A percentile compares a stretch with the other conserved stretches of the same genome.
Evolutionary conservation across 2,329 filamentous ascomycete species (phyloP).

Genomic region (Pseudopyrenochaeta lycopersici): DNA sequence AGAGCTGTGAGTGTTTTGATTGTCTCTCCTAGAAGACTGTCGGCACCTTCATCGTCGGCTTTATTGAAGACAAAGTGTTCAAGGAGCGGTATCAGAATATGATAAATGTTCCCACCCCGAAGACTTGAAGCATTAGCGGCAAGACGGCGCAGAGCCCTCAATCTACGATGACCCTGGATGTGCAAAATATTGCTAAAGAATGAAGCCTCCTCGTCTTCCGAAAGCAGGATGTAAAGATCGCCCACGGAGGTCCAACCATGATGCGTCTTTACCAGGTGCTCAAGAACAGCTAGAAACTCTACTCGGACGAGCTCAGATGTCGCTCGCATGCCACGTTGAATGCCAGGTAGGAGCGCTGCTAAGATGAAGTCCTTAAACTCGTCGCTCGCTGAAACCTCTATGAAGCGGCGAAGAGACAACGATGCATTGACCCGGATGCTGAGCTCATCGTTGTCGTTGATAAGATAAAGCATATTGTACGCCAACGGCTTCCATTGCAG

Average conservation of each 20-base stretch:
- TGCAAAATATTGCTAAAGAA: slow-evolving; percentile 95
- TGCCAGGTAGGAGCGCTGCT: slow-evolving; percentile 73
- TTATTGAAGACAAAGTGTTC: slow-evolving; percentile 94
- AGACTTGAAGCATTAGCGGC: slow-evolving; percentile 75
- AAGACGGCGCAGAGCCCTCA: slow-evolving; percentile 82
- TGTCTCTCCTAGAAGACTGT: slow-evolving; percentile 86
- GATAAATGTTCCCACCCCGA: slow-evolving; percentile 78
- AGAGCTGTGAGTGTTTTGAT: slow-evolving; percentile 81
- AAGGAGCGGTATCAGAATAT: slow-evolving; percentile 88
- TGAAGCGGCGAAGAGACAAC: slow-evolving; percentile 79
- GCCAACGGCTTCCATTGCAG: slow-evolving; percentile 88
- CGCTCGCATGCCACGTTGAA: slow-evolving; percentile 80
- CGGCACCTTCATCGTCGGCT: slow-evolving; percentile 77
- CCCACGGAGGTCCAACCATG: slow-evolving; percentile 74
- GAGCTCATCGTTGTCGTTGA: slow-evolving; percentile 86
- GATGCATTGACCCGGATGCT: slow-evolving; percentile 86
- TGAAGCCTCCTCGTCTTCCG: slow-evolving; percentile 77
- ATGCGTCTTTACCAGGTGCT: slow-evolving; percentile 77
- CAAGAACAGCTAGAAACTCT: slow-evolving; percentile 83
- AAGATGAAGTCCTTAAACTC: slow-evolving; percentile 69
- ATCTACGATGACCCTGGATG: slow-evolving; percentile 84
- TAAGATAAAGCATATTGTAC: slow-evolving; percentile 88
- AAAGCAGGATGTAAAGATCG: slow-evolving; percentile 77
- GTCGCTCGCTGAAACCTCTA: slow-evolving; percentile 64
- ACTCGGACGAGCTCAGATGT: slow-evolving; percentile 83